phyloP scores from a whole-genome alignment of 202 grass and related monocot genomes.

The Cymbopogon flexuosus region DNA sequence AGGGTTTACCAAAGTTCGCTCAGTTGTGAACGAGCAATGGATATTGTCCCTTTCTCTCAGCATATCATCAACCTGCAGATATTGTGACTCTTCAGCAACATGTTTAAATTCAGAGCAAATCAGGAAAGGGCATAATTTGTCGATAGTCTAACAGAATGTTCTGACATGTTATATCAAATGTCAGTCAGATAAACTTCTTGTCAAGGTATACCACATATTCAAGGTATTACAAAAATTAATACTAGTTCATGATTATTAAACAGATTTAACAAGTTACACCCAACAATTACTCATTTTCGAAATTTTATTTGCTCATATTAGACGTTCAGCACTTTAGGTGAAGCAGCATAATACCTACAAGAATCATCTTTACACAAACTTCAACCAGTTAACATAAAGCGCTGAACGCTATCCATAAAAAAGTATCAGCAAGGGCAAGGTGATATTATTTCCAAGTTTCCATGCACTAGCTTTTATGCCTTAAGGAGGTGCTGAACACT shows the following conservation, averaged over 20 bases:
- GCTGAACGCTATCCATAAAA: neutral
- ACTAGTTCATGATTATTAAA: neutral
- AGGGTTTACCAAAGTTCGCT: constrained; percentile 55
- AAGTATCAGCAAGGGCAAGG: neutral
- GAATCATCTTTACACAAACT: neutral
- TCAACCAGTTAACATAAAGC: neutral
- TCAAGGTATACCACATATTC: neutral
- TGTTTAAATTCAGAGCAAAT: neutral
- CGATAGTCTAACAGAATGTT: neutral
- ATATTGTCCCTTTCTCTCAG: constrained; percentile 83
- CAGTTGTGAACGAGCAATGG: constrained; percentile 76
- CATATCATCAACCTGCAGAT: constrained; percentile 81
- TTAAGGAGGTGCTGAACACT: neutral
- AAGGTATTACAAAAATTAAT: neutral
- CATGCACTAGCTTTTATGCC: neutral
- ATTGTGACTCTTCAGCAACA: constrained; percentile 25
- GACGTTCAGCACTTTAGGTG: neutral
- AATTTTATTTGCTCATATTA: neutral
- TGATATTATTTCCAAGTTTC: neutral
- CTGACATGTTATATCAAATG: neutral
- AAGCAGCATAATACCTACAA: neutral
- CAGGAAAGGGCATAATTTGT: neutral
- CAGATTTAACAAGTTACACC: neutral
- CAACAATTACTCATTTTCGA: neutral
- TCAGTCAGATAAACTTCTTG: neutral